phyloP scores from a whole-genome alignment of 768 basidiomycete genomes.

The Scleroderma citrinum region DNA sequence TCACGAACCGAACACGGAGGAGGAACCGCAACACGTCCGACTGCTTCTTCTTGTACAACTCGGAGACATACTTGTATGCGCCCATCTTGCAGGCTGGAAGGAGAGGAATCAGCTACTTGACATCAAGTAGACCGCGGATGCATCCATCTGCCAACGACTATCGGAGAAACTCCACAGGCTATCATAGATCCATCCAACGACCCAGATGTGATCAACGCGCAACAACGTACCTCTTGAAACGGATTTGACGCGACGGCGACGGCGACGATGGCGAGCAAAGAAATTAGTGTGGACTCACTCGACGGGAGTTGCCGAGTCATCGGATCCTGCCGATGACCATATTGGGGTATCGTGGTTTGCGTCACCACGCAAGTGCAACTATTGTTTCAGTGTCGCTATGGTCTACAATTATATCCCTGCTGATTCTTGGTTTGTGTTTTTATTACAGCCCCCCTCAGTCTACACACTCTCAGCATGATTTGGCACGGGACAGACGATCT shows the following conservation, averaged over 20 bases:
- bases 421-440: not conserved
- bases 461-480: constrained; percentile 12
- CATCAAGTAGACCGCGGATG: constrained; percentile 12
- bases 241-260: constrained; percentile 15
- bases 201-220: constrained; percentile 1
- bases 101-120: constrained; percentile 13
- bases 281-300: not conserved
- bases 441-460: not conserved
- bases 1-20: constrained; percentile 83
- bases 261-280: constrained; percentile 2
- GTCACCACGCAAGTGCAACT: not conserved
- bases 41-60: constrained; percentile 98
- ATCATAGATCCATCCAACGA: not conserved
- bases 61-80: constrained; percentile 94
- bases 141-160: constrained; percentile 18
- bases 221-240: constrained; percentile 24
- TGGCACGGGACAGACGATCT: constrained; percentile 29
- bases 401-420: not conserved
- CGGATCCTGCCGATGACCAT: constrained; percentile 22
- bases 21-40: constrained; percentile 97
- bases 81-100: constrained; percentile 62
- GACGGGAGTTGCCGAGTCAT: constrained; percentile 16
- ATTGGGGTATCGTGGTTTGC: constrained; percentile 7
- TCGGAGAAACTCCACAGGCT: not conserved
- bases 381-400: not conserved